A percentile compares a stretch with the other conserved stretches of the same genome.
phyloP scores from a whole-genome alignment of 768 basidiomycete genomes.

The Leccinum uliginosum region DNA sequence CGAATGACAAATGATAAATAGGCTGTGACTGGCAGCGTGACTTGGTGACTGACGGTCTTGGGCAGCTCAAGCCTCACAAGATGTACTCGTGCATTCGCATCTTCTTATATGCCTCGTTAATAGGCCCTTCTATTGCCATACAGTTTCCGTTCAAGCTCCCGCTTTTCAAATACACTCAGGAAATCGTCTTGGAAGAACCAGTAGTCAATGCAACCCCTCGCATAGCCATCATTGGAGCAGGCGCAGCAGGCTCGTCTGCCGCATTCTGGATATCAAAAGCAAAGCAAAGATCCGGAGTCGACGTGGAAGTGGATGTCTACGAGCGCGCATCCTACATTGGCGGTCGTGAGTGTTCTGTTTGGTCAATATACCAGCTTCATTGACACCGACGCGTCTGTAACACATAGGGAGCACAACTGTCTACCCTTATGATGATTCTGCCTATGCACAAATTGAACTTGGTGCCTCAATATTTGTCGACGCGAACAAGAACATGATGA shows the following conservation, averaged over 20 bases:
- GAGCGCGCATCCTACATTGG: constrained; percentile 75
- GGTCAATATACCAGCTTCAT: background rate
- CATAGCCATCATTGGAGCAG: constrained; percentile 88
- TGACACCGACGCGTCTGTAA: constrained; percentile 6
- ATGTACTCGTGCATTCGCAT: constrained; percentile 17
- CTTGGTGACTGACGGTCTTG: background rate
- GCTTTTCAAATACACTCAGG: constrained; percentile 42
- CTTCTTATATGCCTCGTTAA: constrained; percentile 20
- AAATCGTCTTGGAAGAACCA: constrained; percentile 17
- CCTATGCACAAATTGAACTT: constrained; percentile 65
- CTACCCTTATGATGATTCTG: constrained; percentile 60
- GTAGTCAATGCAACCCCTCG: constrained; percentile 36
- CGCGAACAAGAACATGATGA: constrained; percentile 65
- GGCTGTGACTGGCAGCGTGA: background rate
- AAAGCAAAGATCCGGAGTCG: constrained; percentile 61
- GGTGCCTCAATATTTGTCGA: constrained; percentile 87
- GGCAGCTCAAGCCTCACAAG: background rate
- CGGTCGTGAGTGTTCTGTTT: constrained; percentile 60
- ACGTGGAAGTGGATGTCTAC: constrained; percentile 80
- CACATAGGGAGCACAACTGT: constrained; percentile 70
- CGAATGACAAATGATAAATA: background rate
- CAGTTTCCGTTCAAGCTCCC: constrained; percentile 55
- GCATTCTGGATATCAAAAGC: constrained; percentile 82
- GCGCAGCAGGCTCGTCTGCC: constrained; percentile 81
- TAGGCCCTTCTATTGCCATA: constrained; percentile 27